Conservation (phyloP, 225 moss, liverwort and hornwort genomes). For the Anthoceros angustus region DNA sequence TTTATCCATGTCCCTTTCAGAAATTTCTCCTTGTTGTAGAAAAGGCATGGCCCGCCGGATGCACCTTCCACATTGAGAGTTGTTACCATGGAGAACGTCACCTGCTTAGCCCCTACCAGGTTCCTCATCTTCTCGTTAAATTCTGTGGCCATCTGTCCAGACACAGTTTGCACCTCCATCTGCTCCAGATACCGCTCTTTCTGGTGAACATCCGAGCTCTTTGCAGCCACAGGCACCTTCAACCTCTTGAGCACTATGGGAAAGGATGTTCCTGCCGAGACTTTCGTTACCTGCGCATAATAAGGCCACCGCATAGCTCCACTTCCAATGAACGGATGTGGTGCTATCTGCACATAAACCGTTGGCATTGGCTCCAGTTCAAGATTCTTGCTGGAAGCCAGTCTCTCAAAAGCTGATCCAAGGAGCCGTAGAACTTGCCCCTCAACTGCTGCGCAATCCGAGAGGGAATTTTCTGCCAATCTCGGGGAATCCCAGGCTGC, state of each 20-base stretch:
- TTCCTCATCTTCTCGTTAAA: neutral
- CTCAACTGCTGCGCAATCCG: slow-evolving; percentile 29
- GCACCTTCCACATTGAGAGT: neutral
- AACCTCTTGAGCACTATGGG: neutral
- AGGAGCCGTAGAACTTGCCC: slow-evolving; percentile 58
- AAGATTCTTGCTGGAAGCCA: slow-evolving; percentile 54
- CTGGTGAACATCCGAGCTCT: slow-evolving; percentile 38
- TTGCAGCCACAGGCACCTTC: slow-evolving; percentile 38
- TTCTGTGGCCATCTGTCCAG: neutral
- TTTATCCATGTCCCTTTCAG: neutral
- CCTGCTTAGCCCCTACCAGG: neutral
- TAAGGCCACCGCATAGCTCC: slow-evolving; percentile 92
- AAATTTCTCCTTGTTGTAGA: neutral
- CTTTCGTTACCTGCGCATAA: slow-evolving; percentile 38
- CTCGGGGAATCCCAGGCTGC: slow-evolving; percentile 24
- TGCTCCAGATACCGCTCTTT: neutral
- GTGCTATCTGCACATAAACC: slow-evolving; percentile 66
- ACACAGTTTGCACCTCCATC: neutral
- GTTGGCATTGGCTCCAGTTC: slow-evolving; percentile 65
- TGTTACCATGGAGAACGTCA: neutral
- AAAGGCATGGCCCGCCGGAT: neutral
- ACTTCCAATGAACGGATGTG: slow-evolving; percentile 66
- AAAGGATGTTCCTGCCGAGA: slow-evolving; percentile 29
- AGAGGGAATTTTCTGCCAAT: slow-evolving; percentile 21
- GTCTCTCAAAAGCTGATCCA: slow-evolving; percentile 61